Percentiles rank a stretch among this genome's conserved stretches.
phyloP scores from a whole-genome alignment of 208 protist genomes.

The Phytomonas sp. region DNA sequence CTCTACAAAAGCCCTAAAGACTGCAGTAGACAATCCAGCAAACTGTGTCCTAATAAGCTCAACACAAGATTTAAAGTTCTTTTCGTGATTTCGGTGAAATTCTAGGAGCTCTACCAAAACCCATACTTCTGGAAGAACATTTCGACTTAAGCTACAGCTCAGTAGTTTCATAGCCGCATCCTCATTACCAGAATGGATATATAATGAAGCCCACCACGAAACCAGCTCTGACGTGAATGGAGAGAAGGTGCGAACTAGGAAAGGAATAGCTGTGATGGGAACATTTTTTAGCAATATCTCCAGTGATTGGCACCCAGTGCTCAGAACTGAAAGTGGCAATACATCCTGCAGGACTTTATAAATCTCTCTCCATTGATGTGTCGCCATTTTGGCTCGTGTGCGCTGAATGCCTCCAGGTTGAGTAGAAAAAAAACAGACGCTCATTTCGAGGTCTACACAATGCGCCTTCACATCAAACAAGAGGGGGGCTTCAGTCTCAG shows the following conservation, averaged over 20 bases:
- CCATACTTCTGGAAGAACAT: conserved; percentile 39
- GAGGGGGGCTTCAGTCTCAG: conserved; percentile 3
- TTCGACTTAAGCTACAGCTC: conserved; percentile 15
- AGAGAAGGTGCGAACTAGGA: conserved; percentile 1
- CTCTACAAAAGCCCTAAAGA: conserved; percentile 62
- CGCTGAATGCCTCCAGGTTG: background rate
- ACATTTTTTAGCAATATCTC: conserved; percentile 2
- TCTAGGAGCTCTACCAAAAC: conserved; percentile 49
- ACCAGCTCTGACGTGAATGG: conserved; percentile 8
- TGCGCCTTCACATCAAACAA: conserved; percentile 11
- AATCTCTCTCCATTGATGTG: background rate
- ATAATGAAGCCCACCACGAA: conserved; percentile 23
- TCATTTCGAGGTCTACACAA: background rate
- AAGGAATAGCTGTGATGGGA: conserved; percentile 1
- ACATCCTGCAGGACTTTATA: background rate
- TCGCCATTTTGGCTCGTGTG: background rate
- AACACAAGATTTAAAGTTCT: conserved; percentile 16
- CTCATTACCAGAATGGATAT: conserved; percentile 13
- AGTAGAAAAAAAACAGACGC: background rate
- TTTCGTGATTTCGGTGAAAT: conserved; percentile 11
- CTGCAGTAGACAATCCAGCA: conserved; percentile 20
- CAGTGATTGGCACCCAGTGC: background rate
- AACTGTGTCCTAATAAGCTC: conserved; percentile 21
- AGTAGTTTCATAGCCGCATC: conserved; percentile 20
- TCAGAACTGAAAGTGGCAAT: background rate